Conservation (phyloP, 1,284 basidiomycete species). For the Leccinum cinnamomeum region DNA sequence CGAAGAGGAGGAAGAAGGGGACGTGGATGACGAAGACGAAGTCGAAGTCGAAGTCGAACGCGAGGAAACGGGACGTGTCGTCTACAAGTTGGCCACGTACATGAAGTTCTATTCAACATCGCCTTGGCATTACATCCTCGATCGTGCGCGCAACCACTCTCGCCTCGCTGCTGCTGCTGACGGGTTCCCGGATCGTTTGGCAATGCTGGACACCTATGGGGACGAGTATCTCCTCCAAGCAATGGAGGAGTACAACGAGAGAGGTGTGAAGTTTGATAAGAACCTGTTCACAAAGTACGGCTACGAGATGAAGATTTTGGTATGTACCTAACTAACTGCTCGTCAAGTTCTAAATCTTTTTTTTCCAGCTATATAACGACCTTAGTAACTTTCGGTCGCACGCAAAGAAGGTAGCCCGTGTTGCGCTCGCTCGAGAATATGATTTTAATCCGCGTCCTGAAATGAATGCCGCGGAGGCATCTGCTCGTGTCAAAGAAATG, state of each 20-base stretch:
- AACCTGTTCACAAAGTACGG: not conserved
- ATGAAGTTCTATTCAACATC: not conserved
- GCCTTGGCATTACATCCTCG: not conserved
- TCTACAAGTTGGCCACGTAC: not conserved
- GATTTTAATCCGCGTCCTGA: not conserved
- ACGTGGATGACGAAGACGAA: not conserved
- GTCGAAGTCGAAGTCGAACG: not conserved
- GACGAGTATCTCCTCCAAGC: not conserved
- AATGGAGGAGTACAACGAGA: not conserved
- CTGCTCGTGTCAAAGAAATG: not conserved
- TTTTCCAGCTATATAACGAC: not conserved
- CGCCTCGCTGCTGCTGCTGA: not conserved
- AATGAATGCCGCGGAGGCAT: not conserved
- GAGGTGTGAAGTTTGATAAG: not conserved
- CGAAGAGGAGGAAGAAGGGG: not conserved
- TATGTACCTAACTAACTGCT: not conserved
- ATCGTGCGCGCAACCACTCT: not conserved
- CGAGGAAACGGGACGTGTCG: not conserved
- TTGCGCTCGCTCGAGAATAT: not conserved
- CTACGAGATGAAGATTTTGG: not conserved
- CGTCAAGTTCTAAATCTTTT: not conserved
- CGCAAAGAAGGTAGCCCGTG: not conserved
- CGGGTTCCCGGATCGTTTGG: not conserved
- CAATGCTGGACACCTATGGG: not conserved
- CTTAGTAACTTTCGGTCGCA: not conserved